Evolutionary conservation across 345 rosid species (phyloP), one percentile per base, ranked within the genome.

Genomic region (Moricandia arvensis): DNA sequence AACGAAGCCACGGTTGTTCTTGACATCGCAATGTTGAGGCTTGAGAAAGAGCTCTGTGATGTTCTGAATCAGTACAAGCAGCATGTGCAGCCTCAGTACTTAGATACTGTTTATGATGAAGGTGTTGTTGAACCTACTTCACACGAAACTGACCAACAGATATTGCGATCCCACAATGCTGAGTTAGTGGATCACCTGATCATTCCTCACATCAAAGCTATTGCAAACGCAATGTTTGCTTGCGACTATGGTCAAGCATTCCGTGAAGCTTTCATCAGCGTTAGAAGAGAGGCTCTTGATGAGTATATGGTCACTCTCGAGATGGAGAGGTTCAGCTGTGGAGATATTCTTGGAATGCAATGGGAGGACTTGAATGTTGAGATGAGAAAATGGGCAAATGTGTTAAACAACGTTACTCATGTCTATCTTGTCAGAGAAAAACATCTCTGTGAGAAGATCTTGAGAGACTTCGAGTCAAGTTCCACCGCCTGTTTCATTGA

Each of bases 11-110:
- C 84, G 16, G 55, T 74, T 63, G 67, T 74, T 35, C 74, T 86
- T 72, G 89, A 88, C 83, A 68, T 74, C 37, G 96, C 91, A 16
- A 93, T 93, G 97, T 67, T 84, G 8, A 86, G 89, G 86, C 93
- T 93, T n/a, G 85, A 85, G 78, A 85, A 83, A 78, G 96, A 89
- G 87, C 78, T 93, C 5, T 61, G 61, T 59, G 90, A 85, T 82
- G 80, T 88, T 69, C 86, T 91, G 53, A 70, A 69, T 69, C 82
- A 59, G 66, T 68, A 86, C 78, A 82, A 77, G 59, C 86, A 63
- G 63, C 61, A 11, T 62, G 66, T 83, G 24, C 82, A 81, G 63
- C 86, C 85, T 5, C 79, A 70, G 17, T 68, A 78, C 61, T 67
- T 82, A 59, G 70, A 81, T 71, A 54, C 73, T 37, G 80, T 78